Evolutionary conservation across 2,329 filamentous ascomycete genomes (phyloP).

Genomic region (Sporothrix schenckii): DNA sequence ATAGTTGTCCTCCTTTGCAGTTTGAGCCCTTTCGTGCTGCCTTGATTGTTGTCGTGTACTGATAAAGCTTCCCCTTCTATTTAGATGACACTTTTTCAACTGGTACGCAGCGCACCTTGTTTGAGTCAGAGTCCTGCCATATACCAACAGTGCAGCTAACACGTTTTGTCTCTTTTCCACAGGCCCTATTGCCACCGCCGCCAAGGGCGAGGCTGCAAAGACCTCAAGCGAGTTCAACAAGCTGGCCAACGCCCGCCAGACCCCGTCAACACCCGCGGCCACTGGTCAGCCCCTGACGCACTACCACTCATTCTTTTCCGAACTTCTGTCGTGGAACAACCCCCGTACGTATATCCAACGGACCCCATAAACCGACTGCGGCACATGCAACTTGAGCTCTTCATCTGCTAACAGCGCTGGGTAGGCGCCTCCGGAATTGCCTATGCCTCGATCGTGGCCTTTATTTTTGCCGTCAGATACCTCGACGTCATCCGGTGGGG

Average conservation of each 20-base stretch:
- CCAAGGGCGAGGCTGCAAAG: slow-evolving; percentile 60
- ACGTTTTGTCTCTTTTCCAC: slow-evolving; percentile 4
- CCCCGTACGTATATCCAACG: slow-evolving; percentile 56
- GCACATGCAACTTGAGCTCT: no score
- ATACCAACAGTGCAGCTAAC: slow-evolving; percentile 12
- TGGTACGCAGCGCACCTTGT: background rate
- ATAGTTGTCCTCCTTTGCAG: background rate
- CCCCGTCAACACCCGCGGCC: slow-evolving; percentile 55
- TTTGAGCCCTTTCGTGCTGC: background rate
- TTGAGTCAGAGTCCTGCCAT: no score
- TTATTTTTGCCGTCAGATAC: slow-evolving; percentile 67
- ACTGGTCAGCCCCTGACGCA: slow-evolving; percentile 67
- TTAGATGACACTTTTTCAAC: slow-evolving; percentile 19
- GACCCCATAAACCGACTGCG: no score
- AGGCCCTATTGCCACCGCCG: slow-evolving; percentile 64
- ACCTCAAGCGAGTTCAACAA: slow-evolving; percentile 60
- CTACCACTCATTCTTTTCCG: slow-evolving; percentile 72
- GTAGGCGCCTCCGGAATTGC: slow-evolving; percentile 67
- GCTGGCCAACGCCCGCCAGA: slow-evolving; percentile 60
- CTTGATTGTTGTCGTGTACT: background rate
- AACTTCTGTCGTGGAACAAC: slow-evolving; percentile 70
- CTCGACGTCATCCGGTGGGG: slow-evolving; percentile 67
- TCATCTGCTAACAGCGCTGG: slow-evolving; percentile 10
- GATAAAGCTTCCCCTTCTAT: background rate
- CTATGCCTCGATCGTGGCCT: slow-evolving; percentile 59